These are phyloP conservation scores for Cyamopsis tetragonoloba DNA, from an alignment of 306 rosid species.

Conservation along the genomic window DNA sequence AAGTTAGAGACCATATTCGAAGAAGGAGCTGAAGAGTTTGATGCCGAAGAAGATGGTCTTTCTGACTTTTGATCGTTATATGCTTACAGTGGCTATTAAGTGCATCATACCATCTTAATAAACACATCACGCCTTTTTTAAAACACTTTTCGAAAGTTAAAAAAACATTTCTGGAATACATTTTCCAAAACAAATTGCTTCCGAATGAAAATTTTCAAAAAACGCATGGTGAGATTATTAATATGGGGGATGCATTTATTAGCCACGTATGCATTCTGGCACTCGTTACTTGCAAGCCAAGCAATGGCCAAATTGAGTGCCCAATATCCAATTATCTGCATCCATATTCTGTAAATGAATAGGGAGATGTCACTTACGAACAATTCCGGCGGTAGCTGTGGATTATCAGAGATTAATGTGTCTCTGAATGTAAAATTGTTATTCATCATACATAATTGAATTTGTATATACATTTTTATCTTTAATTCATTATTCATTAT, in stretches of 20 bases:
- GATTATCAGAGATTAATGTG: neutral
- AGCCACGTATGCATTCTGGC: no score
- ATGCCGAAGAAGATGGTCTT: constrained; percentile 14
- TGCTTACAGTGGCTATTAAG: neutral
- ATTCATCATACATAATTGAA: neutral
- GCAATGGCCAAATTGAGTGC: neutral
- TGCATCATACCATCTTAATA: neutral
- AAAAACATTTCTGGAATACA: no score
- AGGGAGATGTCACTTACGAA: constrained; percentile 10
- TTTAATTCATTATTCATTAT: neutral
- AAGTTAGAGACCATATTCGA: constrained; percentile 48
- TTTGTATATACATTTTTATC: neutral
- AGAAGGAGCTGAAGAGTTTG: constrained; percentile 35
- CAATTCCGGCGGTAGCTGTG: neutral
- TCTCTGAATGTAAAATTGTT: neutral
- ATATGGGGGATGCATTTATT: no score
- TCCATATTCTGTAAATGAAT: constrained; percentile 21
- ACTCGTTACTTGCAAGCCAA: neutral
- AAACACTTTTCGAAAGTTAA: no score
- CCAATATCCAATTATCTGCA: neutral
- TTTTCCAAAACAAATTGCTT: no score
- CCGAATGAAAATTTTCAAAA: no score
- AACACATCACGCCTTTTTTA: no score
- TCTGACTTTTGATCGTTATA: neutral
- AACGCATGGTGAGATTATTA: no score